Evolutionary conservation across 2,329 filamentous ascomycete species (phyloP).

Genomic region (Verticillium nubilum): DNA sequence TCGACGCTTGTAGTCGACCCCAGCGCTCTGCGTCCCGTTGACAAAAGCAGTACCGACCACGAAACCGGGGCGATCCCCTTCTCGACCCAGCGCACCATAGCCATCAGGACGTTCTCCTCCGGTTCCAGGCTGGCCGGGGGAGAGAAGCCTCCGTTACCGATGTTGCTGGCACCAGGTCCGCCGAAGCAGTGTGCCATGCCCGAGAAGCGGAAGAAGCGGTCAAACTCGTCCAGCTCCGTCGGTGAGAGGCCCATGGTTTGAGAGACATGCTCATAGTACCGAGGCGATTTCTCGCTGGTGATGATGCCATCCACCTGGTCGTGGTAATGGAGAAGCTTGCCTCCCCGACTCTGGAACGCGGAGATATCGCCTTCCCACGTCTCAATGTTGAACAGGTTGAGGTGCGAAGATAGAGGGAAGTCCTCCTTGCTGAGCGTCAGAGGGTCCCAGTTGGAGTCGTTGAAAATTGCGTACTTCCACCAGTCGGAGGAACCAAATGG

Average conservation of each 20-base stretch:
- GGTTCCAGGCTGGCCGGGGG: conserved; percentile 22
- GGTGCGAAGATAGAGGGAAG: conserved; percentile 21
- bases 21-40: conserved; percentile 16
- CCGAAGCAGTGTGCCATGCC: conserved; percentile 46
- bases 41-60: conserved; percentile 27
- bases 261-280: conserved; percentile 42
- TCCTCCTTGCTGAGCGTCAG: conserved; percentile 29
- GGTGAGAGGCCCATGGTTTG: conserved; percentile 31
- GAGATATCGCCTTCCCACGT: conserved; percentile 33
- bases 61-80: conserved; percentile 31
- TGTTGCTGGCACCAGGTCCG: conserved; percentile 31
- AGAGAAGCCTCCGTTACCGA: conserved; percentile 17
- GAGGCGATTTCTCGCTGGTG: conserved; percentile 34
- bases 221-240: conserved; percentile 32
- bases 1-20: conserved; percentile 21
- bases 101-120: conserved; percentile 35
- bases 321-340: conserved; percentile 42
- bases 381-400: conserved; percentile 30
- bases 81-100: conserved; percentile 43
- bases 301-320: conserved; percentile 36
- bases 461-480: conserved; percentile 33
- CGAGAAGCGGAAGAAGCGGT: conserved; percentile 46
- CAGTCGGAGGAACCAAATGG: conserved; percentile 20
- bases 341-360: conserved; percentile 29
- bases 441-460: conserved; percentile 30